Evolutionary conservation across 257 asterid species (phyloP), one percentile per base, ranked within the genome.

Genomic region (Solanum bulbocastanum): DNA sequence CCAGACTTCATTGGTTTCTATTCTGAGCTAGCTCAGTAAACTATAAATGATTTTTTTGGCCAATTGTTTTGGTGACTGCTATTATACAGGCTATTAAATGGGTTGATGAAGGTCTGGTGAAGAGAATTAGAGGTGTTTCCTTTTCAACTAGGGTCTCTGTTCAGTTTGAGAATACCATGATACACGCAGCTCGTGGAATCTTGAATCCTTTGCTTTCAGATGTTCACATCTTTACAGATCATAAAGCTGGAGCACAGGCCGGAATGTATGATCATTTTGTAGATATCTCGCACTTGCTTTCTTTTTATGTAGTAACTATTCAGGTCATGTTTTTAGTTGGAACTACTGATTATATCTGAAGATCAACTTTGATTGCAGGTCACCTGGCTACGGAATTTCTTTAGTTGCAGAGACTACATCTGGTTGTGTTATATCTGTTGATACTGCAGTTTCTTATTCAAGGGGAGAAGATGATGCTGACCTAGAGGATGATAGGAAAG

Each of bases 41-140:
- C 83, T n/a, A 78, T 25, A 42, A 15, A 27, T 79, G 25, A 79
- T 13, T 15, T 42, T 74, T 30, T 46, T 27, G 27, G 18, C 69
- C 85, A 49, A 30, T 49, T 10, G 66, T 82, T 79, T 82, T 82
- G 68, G 42, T 30, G 20, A 82, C 69, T 32, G 85, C 44, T 49
- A 16, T 46, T 72, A 60, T 68, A 49, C 83, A 97, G 99, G 96
- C 99, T 83, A 62, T 92, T 87, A 92, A 92, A 44, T 97, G 98
- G 99, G 94, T 88, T 90, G 99, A 96, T 13, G 98, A 93, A 91
- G 99, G 99, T 88, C 89, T 95, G 98, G 99, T 95, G 88, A 96
- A 95, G 95, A 93, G 98, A 91, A 96, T 97, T 83, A 92, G 99
- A 90, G 99, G 99, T 82, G 88, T 88, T 87, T 89, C 96, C 69